Evolutionary conservation across 352 stramenopile species (phyloP).

Genomic region (Globisporangium nunn): DNA sequence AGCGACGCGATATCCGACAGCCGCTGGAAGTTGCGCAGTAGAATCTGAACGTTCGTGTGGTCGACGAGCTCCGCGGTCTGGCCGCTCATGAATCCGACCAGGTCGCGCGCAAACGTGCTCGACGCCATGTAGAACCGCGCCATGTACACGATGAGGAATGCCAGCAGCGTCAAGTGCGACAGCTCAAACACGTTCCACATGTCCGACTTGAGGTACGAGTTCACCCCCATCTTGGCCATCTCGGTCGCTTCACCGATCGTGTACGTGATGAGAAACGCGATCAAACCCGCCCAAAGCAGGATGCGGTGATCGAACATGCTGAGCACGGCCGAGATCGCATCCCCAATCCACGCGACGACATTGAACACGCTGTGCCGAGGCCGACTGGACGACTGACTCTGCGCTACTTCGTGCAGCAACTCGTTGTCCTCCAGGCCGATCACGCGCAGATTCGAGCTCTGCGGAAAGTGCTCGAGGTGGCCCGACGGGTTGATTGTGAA

Average conservation of each 20-base stretch:
- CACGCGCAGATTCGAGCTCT: conserved; percentile 78
- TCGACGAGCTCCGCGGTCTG: conserved; percentile 42
- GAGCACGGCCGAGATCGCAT: conserved; percentile 13
- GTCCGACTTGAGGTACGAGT: conserved; percentile 72
- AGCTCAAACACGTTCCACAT: conserved; percentile 89
- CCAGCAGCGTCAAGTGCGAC: conserved; percentile 59
- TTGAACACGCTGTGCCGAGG: background rate
- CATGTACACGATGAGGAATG: conserved; percentile 54
- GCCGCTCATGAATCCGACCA: conserved; percentile 28
- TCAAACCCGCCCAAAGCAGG: conserved; percentile 54
- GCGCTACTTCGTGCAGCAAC: conserved; percentile 12
- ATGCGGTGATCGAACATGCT: conserved; percentile 49
- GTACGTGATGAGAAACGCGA: conserved; percentile 76
- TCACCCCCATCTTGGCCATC: conserved; percentile 70
- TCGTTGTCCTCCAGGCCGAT: conserved; percentile 65
- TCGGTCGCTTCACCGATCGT: conserved; percentile 69
- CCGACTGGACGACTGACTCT: background rate
- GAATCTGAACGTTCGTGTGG: conserved; percentile 50
- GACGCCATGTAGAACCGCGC: conserved; percentile 66
- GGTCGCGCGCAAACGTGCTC: conserved; percentile 34
- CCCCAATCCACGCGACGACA: background rate
- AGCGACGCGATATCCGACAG: conserved; percentile 72
- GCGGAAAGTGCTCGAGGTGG: conserved; percentile 73
- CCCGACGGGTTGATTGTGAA: conserved; percentile 76
- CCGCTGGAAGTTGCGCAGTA: conserved; percentile 63